Conservation (phyloP, 2,329 filamentous ascomycete species). For the Penicillium sp. region DNA sequence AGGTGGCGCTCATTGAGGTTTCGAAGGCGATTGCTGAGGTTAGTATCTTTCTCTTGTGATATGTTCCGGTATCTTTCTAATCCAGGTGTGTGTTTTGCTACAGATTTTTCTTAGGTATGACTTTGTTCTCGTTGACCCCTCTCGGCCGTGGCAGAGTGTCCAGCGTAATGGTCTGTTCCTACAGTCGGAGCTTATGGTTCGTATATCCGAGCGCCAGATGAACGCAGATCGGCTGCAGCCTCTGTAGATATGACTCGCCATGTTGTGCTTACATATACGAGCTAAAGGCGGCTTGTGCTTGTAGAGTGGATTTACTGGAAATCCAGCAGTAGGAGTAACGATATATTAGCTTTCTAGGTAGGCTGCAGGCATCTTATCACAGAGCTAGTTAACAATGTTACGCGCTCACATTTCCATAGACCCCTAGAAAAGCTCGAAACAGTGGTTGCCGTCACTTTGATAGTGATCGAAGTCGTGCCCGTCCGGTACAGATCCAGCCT, state of each 20-base stretch:
- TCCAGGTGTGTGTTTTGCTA: not conserved
- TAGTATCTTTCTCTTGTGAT: not conserved
- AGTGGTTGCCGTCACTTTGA: not conserved
- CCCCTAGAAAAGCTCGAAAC: not conserved
- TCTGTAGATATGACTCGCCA: not conserved
- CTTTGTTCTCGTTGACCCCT: not conserved
- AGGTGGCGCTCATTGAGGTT: constrained; percentile 2
- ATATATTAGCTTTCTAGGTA: not conserved
- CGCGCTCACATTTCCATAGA: not conserved
- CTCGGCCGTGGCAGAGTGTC: not conserved
- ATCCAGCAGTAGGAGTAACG: not conserved
- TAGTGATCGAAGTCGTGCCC: not conserved
- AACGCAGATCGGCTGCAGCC: not conserved
- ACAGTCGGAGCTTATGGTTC: not conserved
- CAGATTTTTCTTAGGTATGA: not conserved
- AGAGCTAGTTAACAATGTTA: not conserved
- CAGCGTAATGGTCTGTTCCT: constrained; percentile 5
- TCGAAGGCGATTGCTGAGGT: constrained; percentile 6
- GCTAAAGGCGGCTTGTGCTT: not conserved
- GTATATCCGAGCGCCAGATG: not conserved
- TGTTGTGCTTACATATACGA: not conserved
- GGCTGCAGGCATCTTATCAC: not conserved
- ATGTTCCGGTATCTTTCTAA: not conserved
- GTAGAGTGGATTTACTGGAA: not conserved
- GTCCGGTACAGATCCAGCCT: not conserved